A percentile compares a stretch with the other conserved stretches of the same genome.
These are phyloP conservation scores for Fusarium udum DNA, from an alignment of 2,329 filamentous ascomycete species.

Conservation along the genomic window DNA sequence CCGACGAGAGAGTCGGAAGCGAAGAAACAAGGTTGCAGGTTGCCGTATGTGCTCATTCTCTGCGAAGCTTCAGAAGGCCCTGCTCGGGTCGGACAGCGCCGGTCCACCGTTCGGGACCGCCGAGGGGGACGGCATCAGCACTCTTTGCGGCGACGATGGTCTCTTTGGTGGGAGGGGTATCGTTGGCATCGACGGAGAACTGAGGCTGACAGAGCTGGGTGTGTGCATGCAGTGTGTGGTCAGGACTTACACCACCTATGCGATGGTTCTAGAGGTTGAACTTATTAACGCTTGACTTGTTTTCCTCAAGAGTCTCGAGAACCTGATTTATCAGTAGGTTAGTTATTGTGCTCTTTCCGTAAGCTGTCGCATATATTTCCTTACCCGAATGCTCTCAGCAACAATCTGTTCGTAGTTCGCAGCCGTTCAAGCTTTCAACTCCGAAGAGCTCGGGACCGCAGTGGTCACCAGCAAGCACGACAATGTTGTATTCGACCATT, in stretches of 20 bases:
- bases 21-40: slow-evolving; percentile 96
- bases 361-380: neutral
- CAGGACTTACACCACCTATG: slow-evolving; percentile 81
- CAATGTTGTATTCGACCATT: slow-evolving; percentile 80
- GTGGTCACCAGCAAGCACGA: slow-evolving; percentile 85
- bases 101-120: slow-evolving; percentile 96
- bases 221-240: slow-evolving; percentile 1
- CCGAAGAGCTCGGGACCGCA: slow-evolving; percentile 74
- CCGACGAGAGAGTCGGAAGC: slow-evolving; percentile 86
- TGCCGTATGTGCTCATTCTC: slow-evolving; percentile 93
- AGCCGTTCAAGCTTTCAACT: slow-evolving; percentile 5
- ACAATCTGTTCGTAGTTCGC: slow-evolving; percentile 66
- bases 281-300: slow-evolving; percentile 72
- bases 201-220: slow-evolving; percentile 48
- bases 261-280: slow-evolving; percentile 93
- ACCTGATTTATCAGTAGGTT: slow-evolving; percentile 60
- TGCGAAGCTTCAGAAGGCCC: slow-evolving; percentile 88
- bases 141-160: slow-evolving; percentile 84
- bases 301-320: slow-evolving; percentile 79
- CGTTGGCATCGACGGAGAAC: slow-evolving; percentile 88
- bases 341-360: neutral
- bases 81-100: slow-evolving; percentile 89
- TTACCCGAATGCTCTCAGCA: slow-evolving; percentile 85
- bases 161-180: slow-evolving; percentile 81
- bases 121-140: slow-evolving; percentile 90